Base-by-base conservation (phyloP, 2,329 filamentous ascomycete genomes). In the Colletotrichum sp. region DNA sequence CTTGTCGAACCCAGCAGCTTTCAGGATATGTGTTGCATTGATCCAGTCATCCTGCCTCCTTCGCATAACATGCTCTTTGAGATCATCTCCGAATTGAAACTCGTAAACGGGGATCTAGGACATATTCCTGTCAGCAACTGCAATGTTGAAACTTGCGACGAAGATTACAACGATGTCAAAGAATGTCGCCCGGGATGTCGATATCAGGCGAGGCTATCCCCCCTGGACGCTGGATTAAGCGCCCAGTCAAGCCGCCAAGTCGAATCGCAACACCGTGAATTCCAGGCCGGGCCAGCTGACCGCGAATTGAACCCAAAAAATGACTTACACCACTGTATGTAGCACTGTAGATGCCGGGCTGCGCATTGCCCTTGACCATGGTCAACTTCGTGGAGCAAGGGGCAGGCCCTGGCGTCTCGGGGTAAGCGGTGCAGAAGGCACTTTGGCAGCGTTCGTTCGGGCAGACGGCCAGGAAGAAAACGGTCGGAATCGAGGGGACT, bases 11-110 rank as follows among this genome's bases (percentile, higher is more conserved):
- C 96, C 96, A 77, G 97, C 97, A 55, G 98, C 95, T 83, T 99
- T 99, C 65, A 99, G 88, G 76, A 99, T 99, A 83, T 99, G 97
- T 70, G 97, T 99, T n/a, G 97, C 97, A 88, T 99, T 99, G 87
- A 99, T 97, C 96, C 96, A 99, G 85, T 99, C 93, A 85, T 99
- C 97, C 69, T 93, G 91, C 76, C 96, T 93, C 67, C 97, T 92
- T 84, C 97, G 94, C 97, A 99, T 99, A 79, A 99, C 94, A 94
- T 98, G 95, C 81, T 94, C 91, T 82, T 94, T 93, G 36, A 93
- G 83, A 83, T 98, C 95, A 79, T 89, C 90, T 43, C 93, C 95
- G 80, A 98, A 93, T 83, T 98, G 96, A 86, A 92, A 97, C 83
- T 99, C 97, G 83, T 97, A 98, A 13, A 99, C 96, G 43, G 96